Percentiles rank a stretch among this genome's conserved stretches.
Evolutionary conservation across 2,329 filamentous ascomycete genomes (phyloP).

Genomic region (Neurospora sp.): DNA sequence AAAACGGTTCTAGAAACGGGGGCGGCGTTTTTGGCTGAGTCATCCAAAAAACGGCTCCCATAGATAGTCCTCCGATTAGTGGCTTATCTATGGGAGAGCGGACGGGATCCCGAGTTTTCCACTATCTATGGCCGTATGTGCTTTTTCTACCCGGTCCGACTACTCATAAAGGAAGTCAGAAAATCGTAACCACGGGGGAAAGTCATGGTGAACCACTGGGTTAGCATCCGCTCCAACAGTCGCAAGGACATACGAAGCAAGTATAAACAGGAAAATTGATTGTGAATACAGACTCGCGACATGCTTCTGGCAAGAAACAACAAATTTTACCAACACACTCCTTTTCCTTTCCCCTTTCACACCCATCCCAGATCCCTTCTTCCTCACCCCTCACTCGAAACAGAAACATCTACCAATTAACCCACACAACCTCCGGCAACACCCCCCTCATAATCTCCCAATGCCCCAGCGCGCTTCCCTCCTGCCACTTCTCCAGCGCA

Average conservation of each 20-base stretch:
- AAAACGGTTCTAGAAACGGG: no score
- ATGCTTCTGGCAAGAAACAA: not conserved
- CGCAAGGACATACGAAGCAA: not conserved
- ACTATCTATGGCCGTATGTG: no score
- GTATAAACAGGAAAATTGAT: not conserved
- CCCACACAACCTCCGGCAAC: conserved; percentile 70
- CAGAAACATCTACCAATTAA: not conserved
- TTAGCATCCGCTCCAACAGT: no score
- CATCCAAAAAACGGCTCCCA: no score
- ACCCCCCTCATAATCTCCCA: conserved; percentile 89
- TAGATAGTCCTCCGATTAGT: no score
- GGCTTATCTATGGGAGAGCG: no score
- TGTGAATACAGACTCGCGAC: not conserved
- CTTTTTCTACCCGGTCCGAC: no score
- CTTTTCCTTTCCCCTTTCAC: not conserved
- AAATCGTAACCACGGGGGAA: no score
- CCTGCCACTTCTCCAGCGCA: conserved; percentile 61
- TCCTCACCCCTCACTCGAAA: not conserved
- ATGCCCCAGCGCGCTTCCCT: conserved; percentile 68
- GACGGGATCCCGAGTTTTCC: no score
- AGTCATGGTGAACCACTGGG: no score
- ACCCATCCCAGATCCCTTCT: not conserved
- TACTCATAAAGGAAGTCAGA: no score
- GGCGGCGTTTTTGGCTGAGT: no score
- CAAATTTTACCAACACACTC: not conserved